Evolutionary conservation across 257 asterid species (phyloP).

Genomic region (Solanum piurae): DNA sequence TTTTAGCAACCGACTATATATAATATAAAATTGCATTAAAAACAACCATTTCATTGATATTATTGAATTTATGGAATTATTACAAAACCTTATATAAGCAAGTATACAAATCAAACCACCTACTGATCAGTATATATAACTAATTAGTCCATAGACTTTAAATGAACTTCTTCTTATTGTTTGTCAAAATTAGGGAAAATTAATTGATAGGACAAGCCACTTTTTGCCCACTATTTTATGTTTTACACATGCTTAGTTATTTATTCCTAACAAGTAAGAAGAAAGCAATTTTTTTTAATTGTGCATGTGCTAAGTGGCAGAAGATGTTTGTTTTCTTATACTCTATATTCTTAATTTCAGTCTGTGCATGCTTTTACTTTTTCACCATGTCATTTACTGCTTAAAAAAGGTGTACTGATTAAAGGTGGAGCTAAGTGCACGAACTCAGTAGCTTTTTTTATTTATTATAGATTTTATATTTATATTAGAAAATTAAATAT

Average conservation of each 20-base stretch:
- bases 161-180: background rate
- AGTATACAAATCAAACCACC: background rate
- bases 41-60: background rate
- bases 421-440: too few species aligned
- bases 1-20: too few species aligned
- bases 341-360: background rate
- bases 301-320: background rate
- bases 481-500: too few species aligned
- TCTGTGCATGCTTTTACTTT: background rate
- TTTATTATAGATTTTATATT: accelerated
- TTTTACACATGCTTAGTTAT: background rate
- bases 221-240: background rate
- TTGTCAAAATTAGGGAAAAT: background rate
- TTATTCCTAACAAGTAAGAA: background rate
- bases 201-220: background rate
- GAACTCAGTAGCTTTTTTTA: accelerated
- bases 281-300: background rate
- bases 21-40: too few species aligned
- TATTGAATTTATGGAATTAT: background rate
- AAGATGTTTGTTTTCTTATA: background rate
- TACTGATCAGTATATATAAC: background rate
- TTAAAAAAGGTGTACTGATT: background rate
- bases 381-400: background rate
- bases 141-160: background rate
- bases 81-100: background rate